Conservation (phyloP, 129 eudicot species). For the Ambrosia artemisiifolia region DNA sequence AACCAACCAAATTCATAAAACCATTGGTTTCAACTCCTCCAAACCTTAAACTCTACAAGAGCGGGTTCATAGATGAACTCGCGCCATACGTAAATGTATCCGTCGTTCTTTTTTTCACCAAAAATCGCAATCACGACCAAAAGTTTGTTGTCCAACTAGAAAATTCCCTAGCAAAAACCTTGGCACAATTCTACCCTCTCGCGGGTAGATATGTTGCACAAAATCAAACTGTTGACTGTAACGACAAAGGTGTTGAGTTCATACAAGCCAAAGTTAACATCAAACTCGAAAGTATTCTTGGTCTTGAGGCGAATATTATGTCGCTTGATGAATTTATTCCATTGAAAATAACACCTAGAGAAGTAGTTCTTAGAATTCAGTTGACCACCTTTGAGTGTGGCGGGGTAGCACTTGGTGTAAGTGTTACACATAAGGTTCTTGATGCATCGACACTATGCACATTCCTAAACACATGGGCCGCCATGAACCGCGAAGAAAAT, state of each 20-base stretch:
- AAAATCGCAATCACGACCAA: not conserved
- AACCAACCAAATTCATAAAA: constrained; percentile 23
- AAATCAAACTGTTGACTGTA: constrained; percentile 13
- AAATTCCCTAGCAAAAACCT: constrained; percentile 1
- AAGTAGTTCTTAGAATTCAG: constrained; percentile 10
- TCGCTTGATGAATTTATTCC: constrained; percentile 4
- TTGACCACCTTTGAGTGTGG: constrained; percentile 19
- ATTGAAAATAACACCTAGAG: not conserved
- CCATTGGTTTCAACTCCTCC: constrained; percentile 25
- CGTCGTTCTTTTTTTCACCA: constrained; percentile 8
- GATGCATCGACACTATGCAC: not conserved
- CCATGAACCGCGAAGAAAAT: not conserved
- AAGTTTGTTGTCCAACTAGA: not conserved
- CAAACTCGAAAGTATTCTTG: not conserved
- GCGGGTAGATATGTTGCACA: constrained; percentile 21
- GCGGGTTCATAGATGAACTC: constrained; percentile 24
- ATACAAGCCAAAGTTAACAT: not conserved
- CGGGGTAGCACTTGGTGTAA: constrained; percentile 18
- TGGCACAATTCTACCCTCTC: constrained; percentile 27
- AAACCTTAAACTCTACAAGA: not conserved
- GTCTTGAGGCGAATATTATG: not conserved
- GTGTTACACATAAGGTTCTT: constrained; percentile 16
- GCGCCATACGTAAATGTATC: constrained; percentile 6
- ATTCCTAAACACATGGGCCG: constrained; percentile 11
- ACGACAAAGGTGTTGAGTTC: constrained; percentile 29